Evolutionary conservation across 345 rosid species (phyloP).

Genomic region (Gossypium turneri): DNA sequence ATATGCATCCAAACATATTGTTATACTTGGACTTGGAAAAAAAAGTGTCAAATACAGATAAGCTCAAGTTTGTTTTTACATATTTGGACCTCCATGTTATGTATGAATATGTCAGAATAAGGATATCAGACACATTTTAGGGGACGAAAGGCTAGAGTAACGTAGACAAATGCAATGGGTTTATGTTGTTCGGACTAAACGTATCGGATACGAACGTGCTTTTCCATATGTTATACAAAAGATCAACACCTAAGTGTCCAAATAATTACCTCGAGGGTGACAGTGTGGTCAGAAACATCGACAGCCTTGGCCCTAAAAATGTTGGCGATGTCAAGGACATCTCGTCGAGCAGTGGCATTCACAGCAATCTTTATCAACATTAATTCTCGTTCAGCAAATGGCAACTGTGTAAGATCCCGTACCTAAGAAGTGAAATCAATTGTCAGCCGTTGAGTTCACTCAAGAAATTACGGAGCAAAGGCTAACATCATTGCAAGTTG

Average conservation of each 20-base stretch:
- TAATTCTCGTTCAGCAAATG: constrained; percentile 69
- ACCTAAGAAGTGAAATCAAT: constrained; percentile 3
- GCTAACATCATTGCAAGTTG: not conserved
- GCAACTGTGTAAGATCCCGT: constrained; percentile 50
- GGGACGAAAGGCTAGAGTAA: too few relatives aligned
- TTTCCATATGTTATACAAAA: too few relatives aligned
- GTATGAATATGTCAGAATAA: too few relatives aligned
- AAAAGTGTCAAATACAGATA: too few relatives aligned
- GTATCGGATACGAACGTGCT: too few relatives aligned
- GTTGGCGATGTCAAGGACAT: constrained; percentile 50
- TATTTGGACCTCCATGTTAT: too few relatives aligned
- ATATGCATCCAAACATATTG: constrained; percentile 14
- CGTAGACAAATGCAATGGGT: too few relatives aligned
- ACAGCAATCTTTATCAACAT: constrained; percentile 65
- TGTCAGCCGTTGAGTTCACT: not conserved
- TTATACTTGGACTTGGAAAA: too few relatives aligned
- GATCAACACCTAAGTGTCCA: too few relatives aligned
- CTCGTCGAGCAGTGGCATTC: constrained; percentile 58
- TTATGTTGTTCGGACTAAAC: too few relatives aligned
- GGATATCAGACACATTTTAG: too few relatives aligned
- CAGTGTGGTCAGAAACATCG: constrained; percentile 74
- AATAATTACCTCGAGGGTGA: constrained; percentile 56
- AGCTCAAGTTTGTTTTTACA: too few relatives aligned
- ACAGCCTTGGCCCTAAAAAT: constrained; percentile 74
- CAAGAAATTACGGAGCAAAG: not conserved